Base-by-base conservation (phyloP, 345 rosid genomes). In the Acer campestre region DNA sequence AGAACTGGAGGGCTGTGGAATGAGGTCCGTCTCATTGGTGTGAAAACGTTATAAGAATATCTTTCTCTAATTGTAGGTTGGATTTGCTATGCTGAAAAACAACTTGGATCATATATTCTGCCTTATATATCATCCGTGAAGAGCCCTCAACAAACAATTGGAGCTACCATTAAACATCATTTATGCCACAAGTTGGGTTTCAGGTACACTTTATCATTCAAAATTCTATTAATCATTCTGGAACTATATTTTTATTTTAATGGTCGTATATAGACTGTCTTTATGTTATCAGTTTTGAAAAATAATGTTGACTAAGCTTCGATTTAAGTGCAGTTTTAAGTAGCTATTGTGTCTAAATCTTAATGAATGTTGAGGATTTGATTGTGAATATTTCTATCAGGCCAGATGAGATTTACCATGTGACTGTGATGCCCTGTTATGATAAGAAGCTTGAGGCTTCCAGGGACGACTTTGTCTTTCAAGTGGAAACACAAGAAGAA, bases 1-100 rank as follows among this genome's bases (percentile, higher is more conserved):
- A 27, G 12, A 23, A 20, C 29, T 61, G 29, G 29, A 73, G 67
- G 46, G 38, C 61, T 49, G 38, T 42, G 8, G 55, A 42, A 63
- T 42, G n/a, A 31, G 12, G 11, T 8, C 7, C 27, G 49, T 48
- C 7, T 31, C 6, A 14, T 29, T 10, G 38, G 9, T 40, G 9
- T 40, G 22, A 31, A 12, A 73, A 67, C 11, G 48, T 61, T 18
- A 20, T 44, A 29, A 59, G 49, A 35, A 71, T 17, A 5, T 79
- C 27, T 66, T 51, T 84, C 40, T 78, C 25, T 77, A 66, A 77
- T 83, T 78, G 49, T 89, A 96, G 98, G 98, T 86, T 96, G 99
- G 99, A 89, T 96, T 73, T 96, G 99, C 85, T 96, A 96, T 82
- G 99, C 98, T 75, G 99, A 96, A 79, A 96, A 96, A 75, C 88